Evolutionary conservation across 495 filamentous ascomycete species (phyloP).

Genomic region (Peziza echinospora): DNA sequence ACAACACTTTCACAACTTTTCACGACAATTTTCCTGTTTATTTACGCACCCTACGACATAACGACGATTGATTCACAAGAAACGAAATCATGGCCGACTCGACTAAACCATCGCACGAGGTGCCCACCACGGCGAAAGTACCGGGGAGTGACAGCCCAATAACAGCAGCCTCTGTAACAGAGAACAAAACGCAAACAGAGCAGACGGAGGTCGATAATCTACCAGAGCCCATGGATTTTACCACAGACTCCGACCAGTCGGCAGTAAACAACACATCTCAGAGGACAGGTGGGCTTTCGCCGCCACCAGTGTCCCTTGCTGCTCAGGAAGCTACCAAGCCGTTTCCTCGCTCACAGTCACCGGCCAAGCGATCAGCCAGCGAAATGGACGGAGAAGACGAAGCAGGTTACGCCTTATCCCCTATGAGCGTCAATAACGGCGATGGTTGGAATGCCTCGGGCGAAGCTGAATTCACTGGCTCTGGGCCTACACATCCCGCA

Average conservation of each 20-base stretch:
- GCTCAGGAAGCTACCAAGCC: background rate
- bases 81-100: no score
- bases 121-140: no score
- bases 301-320: background rate
- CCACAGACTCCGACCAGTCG: background rate
- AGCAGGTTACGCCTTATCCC: conserved; percentile 11
- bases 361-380: conserved; percentile 14
- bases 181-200: no score
- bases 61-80: no score
- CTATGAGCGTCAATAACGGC: conserved; percentile 5
- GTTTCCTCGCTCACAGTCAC: conserved; percentile 15
- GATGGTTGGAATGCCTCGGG: conserved; percentile 21
- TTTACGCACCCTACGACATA: no score
- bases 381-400: conserved; percentile 7
- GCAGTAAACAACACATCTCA: no score
- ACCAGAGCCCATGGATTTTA: background rate
- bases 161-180: no score
- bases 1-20: no score
- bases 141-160: no score
- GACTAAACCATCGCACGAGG: no score
- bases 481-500: background rate
- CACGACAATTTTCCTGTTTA: no score
- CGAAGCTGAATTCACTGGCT: conserved; percentile 4
- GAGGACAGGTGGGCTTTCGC: background rate
- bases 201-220: no score